Base-by-base conservation (phyloP, 768 basidiomycete species). In the Paxillus rubicundulus region DNA sequence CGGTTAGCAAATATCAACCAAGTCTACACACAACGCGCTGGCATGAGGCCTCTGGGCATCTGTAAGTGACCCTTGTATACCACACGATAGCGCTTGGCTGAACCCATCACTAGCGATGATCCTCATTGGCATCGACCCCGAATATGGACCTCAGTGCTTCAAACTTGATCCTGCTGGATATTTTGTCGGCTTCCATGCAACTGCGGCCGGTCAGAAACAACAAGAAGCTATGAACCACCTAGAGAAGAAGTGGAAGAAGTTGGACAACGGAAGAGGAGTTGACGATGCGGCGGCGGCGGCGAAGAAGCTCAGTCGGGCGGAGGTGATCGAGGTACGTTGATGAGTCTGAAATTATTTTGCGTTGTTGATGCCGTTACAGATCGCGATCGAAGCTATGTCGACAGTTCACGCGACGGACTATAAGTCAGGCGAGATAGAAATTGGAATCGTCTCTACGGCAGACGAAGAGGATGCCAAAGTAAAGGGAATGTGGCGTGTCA, bases 91-190 rank as follows among this genome's bases (percentile, higher is more conserved):
- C 27, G 13, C 13, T 17, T 48, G 45, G 13, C 33, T 58, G n/a
- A 62, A 21, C 46, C 18, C 30, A 4, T 32, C 10, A 53, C 6
- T 55, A 98, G 96, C 93, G 4, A 98, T 96, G 93, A 88, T 98
- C 56, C 72, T 98, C 62, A 94, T 98, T 64, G 97, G 97, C 3
- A 79, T 86, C 54, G 97, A 98, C 70, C 79, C 87, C 9, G 91
- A 95, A 67, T 79, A 81, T 48, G 96, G 96, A 5, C 96, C 97
- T n/a, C 96, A 98, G 68, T 82, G 88, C 63, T 98, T 98, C 81
- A 98, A 97, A 73, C 86, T 98, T 47, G 97, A 99, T 67, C 97
- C 97, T 10, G 97, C 97, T 2, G 97, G 97, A 5, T 98, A 97
- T 74, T 99, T 95, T 68, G 92, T 97, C 41, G 97, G 97, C 0